These are phyloP conservation scores for Clarireedia monteithiana DNA, from an alignment of 2,329 filamentous ascomycete genomes.

Conservation along the genomic window DNA sequence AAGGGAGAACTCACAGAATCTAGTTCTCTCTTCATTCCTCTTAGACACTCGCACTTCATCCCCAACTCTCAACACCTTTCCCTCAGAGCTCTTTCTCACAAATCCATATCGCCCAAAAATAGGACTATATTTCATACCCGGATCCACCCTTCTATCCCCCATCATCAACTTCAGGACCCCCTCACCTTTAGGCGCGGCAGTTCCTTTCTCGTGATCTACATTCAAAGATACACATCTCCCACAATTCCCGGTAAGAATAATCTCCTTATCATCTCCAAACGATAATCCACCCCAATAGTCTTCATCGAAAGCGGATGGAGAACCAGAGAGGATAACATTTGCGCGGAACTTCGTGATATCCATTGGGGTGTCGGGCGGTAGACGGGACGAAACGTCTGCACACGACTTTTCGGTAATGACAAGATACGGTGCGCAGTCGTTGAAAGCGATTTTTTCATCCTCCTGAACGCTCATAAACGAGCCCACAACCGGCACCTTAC, in stretches of 20 bases:
- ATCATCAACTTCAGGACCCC: slow-evolving; percentile 61
- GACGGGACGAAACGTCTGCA: slow-evolving; percentile 51
- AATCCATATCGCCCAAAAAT: slow-evolving; percentile 71
- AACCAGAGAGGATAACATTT: slow-evolving; percentile 61
- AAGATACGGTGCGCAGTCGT: slow-evolving; percentile 69
- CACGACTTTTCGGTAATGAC: slow-evolving; percentile 64
- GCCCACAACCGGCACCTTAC: slow-evolving; percentile 16
- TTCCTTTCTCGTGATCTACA: slow-evolving; percentile 62
- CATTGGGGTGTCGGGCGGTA: slow-evolving; percentile 43
- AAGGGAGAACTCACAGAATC: slow-evolving; percentile 35
- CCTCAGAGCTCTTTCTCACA: slow-evolving; percentile 30
- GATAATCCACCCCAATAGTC: slow-evolving; percentile 63
- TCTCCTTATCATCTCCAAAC: slow-evolving; percentile 27
- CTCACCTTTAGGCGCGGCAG: slow-evolving; percentile 48
- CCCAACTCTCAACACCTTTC: slow-evolving; percentile 35
- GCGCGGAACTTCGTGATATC: slow-evolving; percentile 65
- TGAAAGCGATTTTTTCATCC: slow-evolving; percentile 55
- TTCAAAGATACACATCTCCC: slow-evolving; percentile 62
- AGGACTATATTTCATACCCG: slow-evolving; percentile 58
- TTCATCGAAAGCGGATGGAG: slow-evolving; percentile 51
- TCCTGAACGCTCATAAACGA: slow-evolving; percentile 22
- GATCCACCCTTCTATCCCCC: slow-evolving; percentile 62
- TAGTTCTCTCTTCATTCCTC: slow-evolving; percentile 36
- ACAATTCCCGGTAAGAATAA: slow-evolving; percentile 63
- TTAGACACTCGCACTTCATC: slow-evolving; percentile 39